A percentile compares a stretch with the other conserved stretches of the same genome.
Conservation (phyloP, 2,329 filamentous ascomycete species). For the Xylaria sp. region DNA sequence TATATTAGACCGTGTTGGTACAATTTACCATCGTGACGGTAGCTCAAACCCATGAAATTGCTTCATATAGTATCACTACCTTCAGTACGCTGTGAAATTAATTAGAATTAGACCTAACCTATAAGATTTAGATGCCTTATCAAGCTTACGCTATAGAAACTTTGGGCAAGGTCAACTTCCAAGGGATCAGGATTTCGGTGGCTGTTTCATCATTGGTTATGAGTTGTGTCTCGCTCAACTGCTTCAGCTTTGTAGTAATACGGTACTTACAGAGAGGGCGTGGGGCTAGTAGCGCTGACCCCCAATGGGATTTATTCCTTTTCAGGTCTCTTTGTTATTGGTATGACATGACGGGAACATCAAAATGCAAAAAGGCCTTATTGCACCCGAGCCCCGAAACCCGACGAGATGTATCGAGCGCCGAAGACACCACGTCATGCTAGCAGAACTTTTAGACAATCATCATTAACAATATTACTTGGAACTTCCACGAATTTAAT, state of each 20-base stretch:
- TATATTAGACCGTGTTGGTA: neutral
- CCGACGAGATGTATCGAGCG: neutral
- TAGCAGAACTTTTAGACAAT: neutral
- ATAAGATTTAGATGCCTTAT: neutral
- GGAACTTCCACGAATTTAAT: neutral
- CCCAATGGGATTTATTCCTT: neutral
- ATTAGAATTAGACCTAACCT: too few species aligned
- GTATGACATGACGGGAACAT: neutral
- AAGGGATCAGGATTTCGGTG: too few species aligned
- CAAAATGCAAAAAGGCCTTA: neutral
- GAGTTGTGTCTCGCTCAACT: neutral
- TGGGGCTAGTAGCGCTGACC: neutral
- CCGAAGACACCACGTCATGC: neutral
- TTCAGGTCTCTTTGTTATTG: neutral
- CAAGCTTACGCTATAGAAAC: neutral
- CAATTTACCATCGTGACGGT: neutral
- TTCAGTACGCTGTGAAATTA: too few species aligned
- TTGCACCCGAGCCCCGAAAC: slow-evolving; percentile 10
- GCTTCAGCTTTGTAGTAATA: neutral
- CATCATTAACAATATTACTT: neutral
- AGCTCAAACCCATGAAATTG: neutral
- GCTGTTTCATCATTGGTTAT: neutral
- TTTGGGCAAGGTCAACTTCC: too few species aligned
- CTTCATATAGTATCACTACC: neutral
- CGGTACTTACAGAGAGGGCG: neutral